Percentiles rank a stretch among this genome's conserved stretches.
Conservation (phyloP, 306 rosid genomes). For the Lupinus albus region DNA sequence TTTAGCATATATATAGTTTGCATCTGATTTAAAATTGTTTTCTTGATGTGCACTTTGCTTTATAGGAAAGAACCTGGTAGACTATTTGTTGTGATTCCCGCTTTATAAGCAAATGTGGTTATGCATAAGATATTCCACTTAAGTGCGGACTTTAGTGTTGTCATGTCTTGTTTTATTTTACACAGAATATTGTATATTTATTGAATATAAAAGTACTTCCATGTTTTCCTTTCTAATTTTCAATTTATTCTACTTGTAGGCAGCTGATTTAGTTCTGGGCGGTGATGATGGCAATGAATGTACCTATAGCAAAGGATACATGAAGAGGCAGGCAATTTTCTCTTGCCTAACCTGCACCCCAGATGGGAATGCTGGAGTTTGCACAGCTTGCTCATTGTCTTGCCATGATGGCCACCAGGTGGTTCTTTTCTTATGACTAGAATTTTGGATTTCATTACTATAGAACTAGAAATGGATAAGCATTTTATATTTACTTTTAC, state of each 20-base stretch:
- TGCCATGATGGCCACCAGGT: constrained; percentile 99
- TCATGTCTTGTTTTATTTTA: constrained; percentile 3
- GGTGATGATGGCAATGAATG: constrained; percentile 98
- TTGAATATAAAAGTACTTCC: not conserved
- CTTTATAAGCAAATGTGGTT: constrained; percentile 1
- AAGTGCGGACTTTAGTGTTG: not conserved
- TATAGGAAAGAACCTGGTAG: constrained; percentile 9
- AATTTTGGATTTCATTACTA: constrained; percentile 27
- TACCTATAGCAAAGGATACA: constrained; percentile 83
- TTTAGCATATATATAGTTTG: not conserved
- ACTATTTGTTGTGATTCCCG: constrained; percentile 9
- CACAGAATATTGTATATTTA: constrained; percentile 2
- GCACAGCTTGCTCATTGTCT: constrained; percentile 96
- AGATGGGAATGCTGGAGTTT: constrained; percentile 96
- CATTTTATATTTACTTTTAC: constrained; percentile 5
- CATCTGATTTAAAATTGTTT: not conserved
- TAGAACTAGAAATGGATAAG: constrained; percentile 14
- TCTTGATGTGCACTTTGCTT: constrained; percentile 7
- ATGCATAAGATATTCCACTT: constrained; percentile 17
- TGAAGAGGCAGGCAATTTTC: constrained; percentile 97
- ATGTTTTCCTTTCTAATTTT: not conserved
- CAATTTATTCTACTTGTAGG: constrained; percentile 49
- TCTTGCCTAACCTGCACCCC: constrained; percentile 97
- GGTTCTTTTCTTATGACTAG: constrained; percentile 7
- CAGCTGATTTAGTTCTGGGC: constrained; percentile 93